These are phyloP conservation scores for Gossypium trilobum DNA, from an alignment of 441 rosid species.

Conservation along the genomic window DNA sequence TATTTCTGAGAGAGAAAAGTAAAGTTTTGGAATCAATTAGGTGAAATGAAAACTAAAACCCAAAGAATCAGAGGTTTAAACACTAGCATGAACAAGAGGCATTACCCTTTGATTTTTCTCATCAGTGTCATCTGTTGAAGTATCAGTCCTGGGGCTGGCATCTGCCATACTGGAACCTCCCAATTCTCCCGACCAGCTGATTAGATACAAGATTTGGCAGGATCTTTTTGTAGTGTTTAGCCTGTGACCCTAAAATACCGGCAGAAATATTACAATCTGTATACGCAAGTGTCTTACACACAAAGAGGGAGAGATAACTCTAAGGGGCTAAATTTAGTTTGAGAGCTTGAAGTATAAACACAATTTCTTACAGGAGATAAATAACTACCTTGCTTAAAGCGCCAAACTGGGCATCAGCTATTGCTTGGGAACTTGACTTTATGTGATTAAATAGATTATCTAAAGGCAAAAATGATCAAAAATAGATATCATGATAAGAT, in stretches of 20 bases:
- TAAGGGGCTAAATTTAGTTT: constrained; percentile 17
- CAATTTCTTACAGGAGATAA: background rate
- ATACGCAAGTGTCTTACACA: constrained; percentile 32
- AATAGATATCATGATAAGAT: constrained; percentile 4
- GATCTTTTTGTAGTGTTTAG: constrained; percentile 29
- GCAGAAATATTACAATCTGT: constrained; percentile 32
- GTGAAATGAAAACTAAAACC: background rate
- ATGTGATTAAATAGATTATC: constrained; percentile 47
- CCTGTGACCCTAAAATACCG: constrained; percentile 28
- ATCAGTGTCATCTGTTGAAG: constrained; percentile 76
- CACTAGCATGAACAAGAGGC: constrained; percentile 16
- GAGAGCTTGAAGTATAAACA: background rate
- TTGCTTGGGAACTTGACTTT: constrained; percentile 37
- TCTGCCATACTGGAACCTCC: constrained; percentile 54
- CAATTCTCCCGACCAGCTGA: constrained; percentile 42
- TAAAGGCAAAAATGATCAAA: constrained; percentile 17
- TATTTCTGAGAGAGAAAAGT: background rate
- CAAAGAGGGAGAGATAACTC: background rate
- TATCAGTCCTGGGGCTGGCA: constrained; percentile 67
- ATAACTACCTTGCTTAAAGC: constrained; percentile 36
- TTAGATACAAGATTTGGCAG: constrained; percentile 26
- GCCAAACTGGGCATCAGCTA: constrained; percentile 40
- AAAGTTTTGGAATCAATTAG: background rate
- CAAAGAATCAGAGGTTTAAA: background rate
- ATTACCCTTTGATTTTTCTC: constrained; percentile 66